Base-by-base conservation (phyloP, 441 rosid species). In the Lagerstroemia fauriei region DNA sequence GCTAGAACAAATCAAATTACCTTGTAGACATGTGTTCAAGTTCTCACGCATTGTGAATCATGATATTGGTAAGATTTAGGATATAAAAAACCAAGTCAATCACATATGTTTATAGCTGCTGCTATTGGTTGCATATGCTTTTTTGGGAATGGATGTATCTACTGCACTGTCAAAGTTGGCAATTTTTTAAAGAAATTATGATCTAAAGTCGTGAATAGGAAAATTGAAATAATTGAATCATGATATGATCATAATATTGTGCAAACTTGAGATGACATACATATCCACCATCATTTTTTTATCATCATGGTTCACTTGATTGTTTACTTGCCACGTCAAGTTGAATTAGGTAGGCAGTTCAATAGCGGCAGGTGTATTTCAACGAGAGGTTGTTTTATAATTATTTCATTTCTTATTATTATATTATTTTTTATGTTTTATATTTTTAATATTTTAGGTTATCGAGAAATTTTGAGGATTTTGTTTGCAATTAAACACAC, bases 11-110 rank as follows among this genome's bases (percentile, higher is more conserved):
- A 11, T 71, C 1, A 81, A 77, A 32, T 38, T 77, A 22, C 84
- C 32, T 8, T 70, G 81, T 81, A 82, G 84, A 5, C 77, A 51
- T 80, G 73, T 46, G 10, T 80, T 77, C 1, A 80, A 83, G 11
- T 61, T 83, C 14, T 53, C 75, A 17, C 53, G 46, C 0, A 68
- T 77, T 75, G 83, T 84, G 14, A 69, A 69, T 53, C n/a, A 17
- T 24, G 76, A 73, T 17, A 2, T 3, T 38, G 51, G 51, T 17
- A 73, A 73, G 41, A 41, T 73, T 41, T 73, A 51, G 2, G 76
- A 51, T 25, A 73, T 73, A 51, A 73, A 73, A 41, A 80, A 78
- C 46, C 73, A 75, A 44, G 77, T 68, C 69, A 44, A 53, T 16
- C 73, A 68, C n/a, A 38, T 84, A 25, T 27, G 20, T 22, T 12